These are phyloP conservation scores for Diutina neorugosa DNA, from an alignment of 1,139 yeast species.

Conservation along the genomic window DNA sequence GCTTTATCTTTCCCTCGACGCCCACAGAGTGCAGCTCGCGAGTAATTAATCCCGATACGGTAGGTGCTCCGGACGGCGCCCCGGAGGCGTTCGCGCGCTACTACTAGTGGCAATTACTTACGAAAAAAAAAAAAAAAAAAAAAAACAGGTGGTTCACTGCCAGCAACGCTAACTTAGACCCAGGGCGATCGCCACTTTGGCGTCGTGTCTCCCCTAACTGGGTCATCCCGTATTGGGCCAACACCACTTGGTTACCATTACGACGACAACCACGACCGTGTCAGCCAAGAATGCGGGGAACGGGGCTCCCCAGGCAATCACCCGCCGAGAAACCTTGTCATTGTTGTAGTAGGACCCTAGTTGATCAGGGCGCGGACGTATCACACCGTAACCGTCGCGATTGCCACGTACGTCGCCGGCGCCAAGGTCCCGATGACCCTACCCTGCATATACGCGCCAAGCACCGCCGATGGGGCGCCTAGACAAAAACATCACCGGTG, in stretches of 20 bases:
- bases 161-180: neutral
- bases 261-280: neutral
- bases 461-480: neutral
- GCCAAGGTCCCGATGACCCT: neutral
- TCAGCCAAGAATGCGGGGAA: neutral
- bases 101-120: neutral
- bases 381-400: neutral
- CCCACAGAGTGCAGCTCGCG: neutral
- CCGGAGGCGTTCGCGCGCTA: neutral
- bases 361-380: neutral
- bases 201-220: neutral
- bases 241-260: neutral
- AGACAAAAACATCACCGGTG: neutral
- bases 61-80: neutral
- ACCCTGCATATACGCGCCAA: neutral
- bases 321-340: neutral
- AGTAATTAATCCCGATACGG: neutral
- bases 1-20: neutral
- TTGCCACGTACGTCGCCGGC: neutral
- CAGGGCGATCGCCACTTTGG: neutral
- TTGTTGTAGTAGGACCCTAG: too few species aligned
- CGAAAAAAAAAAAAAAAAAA: neutral
- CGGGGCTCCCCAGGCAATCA: neutral
- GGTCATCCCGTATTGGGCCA: neutral
- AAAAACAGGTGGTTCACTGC: too few species aligned